Conservation (phyloP, 176 grass and related monocot genomes). For the Paspalum vaginatum region DNA sequence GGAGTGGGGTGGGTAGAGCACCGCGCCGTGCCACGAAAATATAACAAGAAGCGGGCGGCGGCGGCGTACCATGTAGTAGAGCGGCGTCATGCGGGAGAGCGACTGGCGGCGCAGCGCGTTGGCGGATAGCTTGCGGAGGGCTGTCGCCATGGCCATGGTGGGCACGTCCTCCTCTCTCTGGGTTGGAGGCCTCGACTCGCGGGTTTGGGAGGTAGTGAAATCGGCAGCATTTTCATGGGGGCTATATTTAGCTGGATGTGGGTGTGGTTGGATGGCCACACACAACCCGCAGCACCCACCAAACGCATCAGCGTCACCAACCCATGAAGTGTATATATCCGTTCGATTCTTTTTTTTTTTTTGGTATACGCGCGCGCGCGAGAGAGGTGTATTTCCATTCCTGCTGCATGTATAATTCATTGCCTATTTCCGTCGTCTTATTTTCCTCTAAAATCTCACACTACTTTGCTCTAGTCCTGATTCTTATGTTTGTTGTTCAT, state of each 20-base stretch:
- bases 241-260: conserved; percentile 36
- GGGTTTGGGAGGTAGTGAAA: conserved; percentile 42
- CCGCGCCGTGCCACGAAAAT: background rate
- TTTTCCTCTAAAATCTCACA: background rate
- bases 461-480: background rate
- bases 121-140: conserved; percentile 68
- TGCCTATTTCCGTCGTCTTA: background rate
- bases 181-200: conserved; percentile 15
- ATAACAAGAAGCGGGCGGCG: background rate
- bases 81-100: conserved; percentile 52
- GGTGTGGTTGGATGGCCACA: background rate
- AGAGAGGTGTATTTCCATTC: background rate
- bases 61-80: conserved; percentile 61
- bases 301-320: background rate
- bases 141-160: conserved; percentile 84
- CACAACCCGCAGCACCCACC: conserved; percentile 32
- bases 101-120: conserved; percentile 51
- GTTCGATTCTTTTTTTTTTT: no score
- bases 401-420: background rate
- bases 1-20: background rate
- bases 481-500: no score
- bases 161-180: conserved; percentile 25
- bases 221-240: conserved; percentile 20
- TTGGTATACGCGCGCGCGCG: no score
- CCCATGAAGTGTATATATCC: background rate